These are phyloP conservation scores for Aspergillus nanangensis DNA, from an alignment of 495 filamentous ascomycete genomes.

Conservation along the genomic window DNA sequence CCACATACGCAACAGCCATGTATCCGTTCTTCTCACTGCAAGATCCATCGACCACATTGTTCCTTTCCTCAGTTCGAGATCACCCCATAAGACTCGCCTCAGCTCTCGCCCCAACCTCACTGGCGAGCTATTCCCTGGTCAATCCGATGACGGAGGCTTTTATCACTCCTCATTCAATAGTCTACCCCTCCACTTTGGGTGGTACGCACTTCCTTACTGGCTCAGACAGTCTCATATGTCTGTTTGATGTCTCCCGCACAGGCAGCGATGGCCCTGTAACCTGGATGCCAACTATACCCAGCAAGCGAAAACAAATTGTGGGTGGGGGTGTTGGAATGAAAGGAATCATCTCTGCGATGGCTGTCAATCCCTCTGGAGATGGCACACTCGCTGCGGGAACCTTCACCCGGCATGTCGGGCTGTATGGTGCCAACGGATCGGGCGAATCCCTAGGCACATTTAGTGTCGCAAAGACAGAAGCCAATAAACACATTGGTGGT, in stretches of 20 bases:
- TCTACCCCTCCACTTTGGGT: conserved; percentile 53
- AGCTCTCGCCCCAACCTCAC: conserved; percentile 39
- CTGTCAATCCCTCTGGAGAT: conserved; percentile 38
- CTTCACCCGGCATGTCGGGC: conserved; percentile 66
- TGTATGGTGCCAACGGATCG: conserved; percentile 67
- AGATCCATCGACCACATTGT: conserved; percentile 59
- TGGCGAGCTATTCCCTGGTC: conserved; percentile 66
- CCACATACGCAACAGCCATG: conserved; percentile 64
- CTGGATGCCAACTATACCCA: conserved; percentile 67
- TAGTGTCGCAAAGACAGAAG: conserved; percentile 36
- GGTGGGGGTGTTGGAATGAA: conserved; percentile 76
- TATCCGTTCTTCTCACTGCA: conserved; percentile 70
- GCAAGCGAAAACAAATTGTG: conserved; percentile 64
- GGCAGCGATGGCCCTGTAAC: conserved; percentile 56
- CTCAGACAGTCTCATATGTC: conserved; percentile 62
- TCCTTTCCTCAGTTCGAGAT: conserved; percentile 63
- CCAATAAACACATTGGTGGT: conserved; percentile 48
- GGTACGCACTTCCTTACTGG: conserved; percentile 68
- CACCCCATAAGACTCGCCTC: conserved; percentile 75
- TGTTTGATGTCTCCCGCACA: conserved; percentile 71
- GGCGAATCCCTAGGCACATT: conserved; percentile 69
- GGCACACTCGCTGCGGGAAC: conserved; percentile 78
- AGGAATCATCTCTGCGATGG: conserved; percentile 71
- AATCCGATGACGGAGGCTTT: conserved; percentile 74
- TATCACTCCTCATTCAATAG: conserved; percentile 68